A percentile compares a stretch with the other conserved stretches of the same genome.
These are phyloP conservation scores for Ophiocytium majus DNA, from an alignment of 352 stramenopile species.

Conservation along the genomic window DNA sequence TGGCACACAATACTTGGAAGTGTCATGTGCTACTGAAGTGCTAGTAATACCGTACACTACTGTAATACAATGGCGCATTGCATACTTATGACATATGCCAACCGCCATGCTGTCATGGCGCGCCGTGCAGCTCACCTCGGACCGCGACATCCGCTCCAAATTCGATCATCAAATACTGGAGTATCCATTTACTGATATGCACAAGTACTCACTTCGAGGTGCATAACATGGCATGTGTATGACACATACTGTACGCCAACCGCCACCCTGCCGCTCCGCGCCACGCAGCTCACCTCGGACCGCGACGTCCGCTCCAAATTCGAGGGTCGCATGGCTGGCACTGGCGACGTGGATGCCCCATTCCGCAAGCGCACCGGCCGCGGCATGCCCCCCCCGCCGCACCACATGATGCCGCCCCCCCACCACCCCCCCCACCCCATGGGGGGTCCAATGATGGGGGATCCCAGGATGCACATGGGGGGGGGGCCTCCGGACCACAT, in stretches of 20 bases:
- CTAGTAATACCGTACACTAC: too few species aligned
- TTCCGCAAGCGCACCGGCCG: constrained; percentile 10
- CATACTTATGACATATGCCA: not conserved
- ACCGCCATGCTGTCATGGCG: not conserved
- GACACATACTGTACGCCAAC: not conserved
- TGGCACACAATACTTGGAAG: too few species aligned
- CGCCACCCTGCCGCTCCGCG: not conserved
- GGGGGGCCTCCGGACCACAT: too few species aligned
- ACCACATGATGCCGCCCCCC: too few species aligned
- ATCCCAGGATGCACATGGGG: too few species aligned
- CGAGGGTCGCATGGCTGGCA: constrained; percentile 51
- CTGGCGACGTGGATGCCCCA: constrained; percentile 46
- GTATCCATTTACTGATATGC: too few species aligned
- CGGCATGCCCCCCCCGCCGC: not conserved
- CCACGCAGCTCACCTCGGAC: constrained; percentile 25
- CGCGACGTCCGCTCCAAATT: constrained; percentile 40
- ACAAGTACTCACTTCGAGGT: too few species aligned
- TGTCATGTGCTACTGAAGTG: too few species aligned
- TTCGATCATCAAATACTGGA: constrained; percentile 55
- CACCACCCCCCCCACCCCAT: too few species aligned
- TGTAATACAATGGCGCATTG: too few species aligned
- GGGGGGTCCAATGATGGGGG: too few species aligned
- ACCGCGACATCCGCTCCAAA: constrained; percentile 35
- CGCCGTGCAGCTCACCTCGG: constrained; percentile 23
- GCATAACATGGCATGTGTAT: too few species aligned